These are phyloP conservation scores for Diaporthe velutina DNA, from an alignment of 2,329 filamentous ascomycete genomes.

Conservation along the genomic window DNA sequence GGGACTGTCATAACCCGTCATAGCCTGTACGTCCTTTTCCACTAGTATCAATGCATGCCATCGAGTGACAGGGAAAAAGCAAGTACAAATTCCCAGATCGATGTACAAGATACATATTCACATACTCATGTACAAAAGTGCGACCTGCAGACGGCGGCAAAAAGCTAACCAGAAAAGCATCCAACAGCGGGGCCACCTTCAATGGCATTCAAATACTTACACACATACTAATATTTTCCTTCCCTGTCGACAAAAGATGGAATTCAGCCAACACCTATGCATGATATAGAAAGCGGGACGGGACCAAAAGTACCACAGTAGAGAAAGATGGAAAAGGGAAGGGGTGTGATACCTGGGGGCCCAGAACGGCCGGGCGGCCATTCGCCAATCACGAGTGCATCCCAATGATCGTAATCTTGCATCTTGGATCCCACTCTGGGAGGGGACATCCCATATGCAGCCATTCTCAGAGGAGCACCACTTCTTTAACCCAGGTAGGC, in stretches of 20 bases:
- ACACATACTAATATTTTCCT: neutral
- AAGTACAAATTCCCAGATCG: neutral
- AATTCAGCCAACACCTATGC: neutral
- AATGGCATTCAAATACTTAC: neutral
- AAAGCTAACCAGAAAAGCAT: neutral
- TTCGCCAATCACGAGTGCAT: conserved; percentile 39
- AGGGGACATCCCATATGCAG: conserved; percentile 28
- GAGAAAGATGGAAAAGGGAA: neutral
- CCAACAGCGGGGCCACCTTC: neutral
- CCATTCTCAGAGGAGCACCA: conserved; percentile 10
- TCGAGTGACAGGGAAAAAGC: conserved; percentile 16
- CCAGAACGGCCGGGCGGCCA: conserved; percentile 32
- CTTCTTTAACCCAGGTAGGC: conserved; percentile 24
- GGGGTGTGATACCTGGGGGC: conserved; percentile 25
- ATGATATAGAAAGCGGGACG: neutral
- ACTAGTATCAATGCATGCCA: conserved; percentile 26
- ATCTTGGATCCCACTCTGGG: conserved; percentile 32
- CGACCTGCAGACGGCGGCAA: neutral
- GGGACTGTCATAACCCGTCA: conserved; percentile 24
- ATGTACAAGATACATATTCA: neutral
- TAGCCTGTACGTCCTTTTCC: neutral
- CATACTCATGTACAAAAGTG: neutral
- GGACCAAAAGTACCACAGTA: neutral
- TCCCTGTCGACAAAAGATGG: neutral
- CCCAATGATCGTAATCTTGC: conserved; percentile 39